Evolutionary conservation across 2,329 filamentous ascomycete species (phyloP), one percentile per base, ranked within the genome.

Genomic region (Aplosporella prunicola): DNA sequence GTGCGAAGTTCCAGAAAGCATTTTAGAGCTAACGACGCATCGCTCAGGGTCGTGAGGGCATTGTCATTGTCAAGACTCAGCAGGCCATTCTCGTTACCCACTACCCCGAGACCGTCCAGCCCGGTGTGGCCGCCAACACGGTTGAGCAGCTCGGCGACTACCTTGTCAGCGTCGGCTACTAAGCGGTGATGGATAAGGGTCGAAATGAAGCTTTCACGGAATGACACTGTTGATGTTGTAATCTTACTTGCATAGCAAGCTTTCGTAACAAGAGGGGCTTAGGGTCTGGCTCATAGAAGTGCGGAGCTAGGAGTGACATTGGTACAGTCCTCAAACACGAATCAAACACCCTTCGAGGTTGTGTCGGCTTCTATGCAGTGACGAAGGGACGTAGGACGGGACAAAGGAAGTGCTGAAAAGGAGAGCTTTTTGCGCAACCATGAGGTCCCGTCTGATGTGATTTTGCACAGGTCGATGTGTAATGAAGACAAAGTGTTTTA

Each of bases 11-110:
- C 16, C 24, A 14, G 16, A 29, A 26, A 18, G 14, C 32, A n/a
- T 36, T 45, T 46, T 26, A 47, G n/a, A n/a, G n/a, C n/a, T n/a
- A n/a, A n/a, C 46, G 10, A 28, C 29, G 41, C 32, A 35, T 9
- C 32, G 16, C 11, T 5, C 45, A 84, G 80, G 86, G 83, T 51
- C 84, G 80, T 59, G 76, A 80, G 58, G 91, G 91, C 48, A 66
- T 94, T 53, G 71, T 81, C 57, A 76, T 91, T 52, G 79, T 80
- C 64, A 93, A 93, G 72, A 93, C 89, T 53, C 80, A 73, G 55
- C 81, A 93, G 66, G 85, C 87, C 50, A 79, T 96, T 60, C 76
- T 98, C 58, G 67, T 98, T 59, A 82, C 78, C 50, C 86, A 94
- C 70, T 86, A 96, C 72, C 72, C 71, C 49, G 85, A 93, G 61